Evolutionary conservation across 1,284 basidiomycete genomes (phyloP), one percentile per base, ranked within the genome.

Genomic region (Termitomyces sp.): DNA sequence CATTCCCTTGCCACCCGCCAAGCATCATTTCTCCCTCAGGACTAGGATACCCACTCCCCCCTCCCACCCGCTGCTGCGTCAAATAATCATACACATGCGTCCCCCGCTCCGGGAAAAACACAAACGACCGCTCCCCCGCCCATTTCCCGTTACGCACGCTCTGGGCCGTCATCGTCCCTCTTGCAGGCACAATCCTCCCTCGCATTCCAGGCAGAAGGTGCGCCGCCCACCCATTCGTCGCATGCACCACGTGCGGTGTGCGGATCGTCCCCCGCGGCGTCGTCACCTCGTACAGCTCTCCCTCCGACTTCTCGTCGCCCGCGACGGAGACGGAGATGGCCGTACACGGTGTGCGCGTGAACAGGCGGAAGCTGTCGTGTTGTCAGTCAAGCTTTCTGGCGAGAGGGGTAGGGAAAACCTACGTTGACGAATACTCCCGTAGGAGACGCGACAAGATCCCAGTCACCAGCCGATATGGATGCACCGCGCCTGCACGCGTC

Each of bases 161-260:
- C 61, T 89, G 84, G 0, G 86, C 83, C 43, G 81, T 79, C 79
- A 88, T 87, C 51, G 77, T 78, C 8, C 78, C 85, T 21, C 86
- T 75, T 0, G 75, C 66, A 7, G 83, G 82, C 16, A 84, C 64
- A 50, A 74, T 83, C 64, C 76, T 83, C 66, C 66, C 70, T 64
- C 60, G 77, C 80, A 90, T 78, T 0, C 76, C 72, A 0, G 85
- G 81, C 26, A 90, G 68, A 18, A 92, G 81, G 60, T 86, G 80
- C 0, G 85, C 80, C 5, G 75, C 72, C 75, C 89, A 91, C 33
- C 76, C 88, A 64, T 93, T 93, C 1, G 88, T 91, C 0, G 88
- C 86, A 64, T 93, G 89, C 1, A 92, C 71, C 45, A 92, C 71
- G 59, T 88, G 86, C 3, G 66, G 68, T 0, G 86, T 68, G 3